phyloP scores from a whole-genome alignment of 2,329 filamentous ascomycete species.

The Knufia fluminis region DNA sequence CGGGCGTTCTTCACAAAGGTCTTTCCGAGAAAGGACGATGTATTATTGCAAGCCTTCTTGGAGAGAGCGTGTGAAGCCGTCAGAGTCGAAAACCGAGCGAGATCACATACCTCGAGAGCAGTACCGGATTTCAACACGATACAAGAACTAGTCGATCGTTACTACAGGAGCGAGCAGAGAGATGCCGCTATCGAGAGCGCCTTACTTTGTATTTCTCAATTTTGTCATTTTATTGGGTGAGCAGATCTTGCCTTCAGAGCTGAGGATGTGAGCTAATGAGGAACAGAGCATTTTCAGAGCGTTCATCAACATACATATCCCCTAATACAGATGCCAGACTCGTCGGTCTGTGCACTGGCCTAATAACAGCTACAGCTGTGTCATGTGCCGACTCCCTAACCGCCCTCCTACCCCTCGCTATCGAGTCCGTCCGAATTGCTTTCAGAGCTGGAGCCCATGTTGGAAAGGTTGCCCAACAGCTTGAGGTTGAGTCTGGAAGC shows the following conservation, averaged over 20 bases:
- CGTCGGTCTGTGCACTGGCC: conserved; percentile 36
- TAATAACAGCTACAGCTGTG: conserved; percentile 34
- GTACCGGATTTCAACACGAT: conserved; percentile 24
- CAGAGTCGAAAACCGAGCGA: conserved; percentile 30
- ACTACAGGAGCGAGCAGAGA: conserved; percentile 22
- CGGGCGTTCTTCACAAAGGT: conserved; percentile 34
- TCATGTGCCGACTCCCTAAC: conserved; percentile 32
- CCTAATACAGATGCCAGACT: conserved; percentile 29
- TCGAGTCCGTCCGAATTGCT: conserved; percentile 35
- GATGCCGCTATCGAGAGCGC: conserved; percentile 35
- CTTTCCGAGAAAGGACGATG: conserved; percentile 34
- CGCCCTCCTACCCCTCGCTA: conserved; percentile 33
- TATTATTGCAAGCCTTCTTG: conserved; percentile 34
- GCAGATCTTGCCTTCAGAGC: conserved; percentile 12
- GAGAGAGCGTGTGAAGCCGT: conserved; percentile 35
- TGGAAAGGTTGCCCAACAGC: conserved; percentile 29
- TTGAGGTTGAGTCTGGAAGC: conserved; percentile 27
- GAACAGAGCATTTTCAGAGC: conserved; percentile 34
- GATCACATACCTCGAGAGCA: conserved; percentile 23
- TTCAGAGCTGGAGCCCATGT: conserved; percentile 36
- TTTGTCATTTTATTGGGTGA: conserved; percentile 38
- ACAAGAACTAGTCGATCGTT: conserved; percentile 25
- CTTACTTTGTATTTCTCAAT: conserved; percentile 35
- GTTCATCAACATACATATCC: conserved; percentile 33
- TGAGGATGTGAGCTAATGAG: conserved; percentile 14